phyloP scores from a whole-genome alignment of 1,284 basidiomycete species.

The Agaricales sp. region DNA sequence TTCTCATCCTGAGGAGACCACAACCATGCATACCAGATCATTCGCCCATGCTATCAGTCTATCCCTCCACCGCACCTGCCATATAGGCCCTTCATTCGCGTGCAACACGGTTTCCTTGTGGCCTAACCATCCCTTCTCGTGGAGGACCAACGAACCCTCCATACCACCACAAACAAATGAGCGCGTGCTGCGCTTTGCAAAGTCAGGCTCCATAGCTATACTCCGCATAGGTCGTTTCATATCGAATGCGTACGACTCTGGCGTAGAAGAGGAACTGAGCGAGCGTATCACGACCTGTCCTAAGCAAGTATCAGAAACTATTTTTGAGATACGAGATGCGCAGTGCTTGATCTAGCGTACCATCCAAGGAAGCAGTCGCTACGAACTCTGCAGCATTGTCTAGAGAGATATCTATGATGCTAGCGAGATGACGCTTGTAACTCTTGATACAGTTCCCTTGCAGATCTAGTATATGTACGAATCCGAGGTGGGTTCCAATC shows the following conservation, averaged over 20 bases:
- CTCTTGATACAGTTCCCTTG: conserved; percentile 81
- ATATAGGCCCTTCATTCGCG: conserved; percentile 89
- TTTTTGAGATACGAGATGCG: conserved; percentile 5
- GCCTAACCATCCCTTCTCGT: conserved; percentile 96
- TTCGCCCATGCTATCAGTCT: conserved; percentile 95
- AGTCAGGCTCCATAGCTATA: conserved; percentile 86
- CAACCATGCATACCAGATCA: conserved; percentile 53
- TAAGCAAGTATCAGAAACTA: conserved; percentile 20
- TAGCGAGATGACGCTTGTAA: conserved; percentile 88
- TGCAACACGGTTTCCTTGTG: conserved; percentile 87
- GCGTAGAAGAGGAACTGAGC: conserved; percentile 61
- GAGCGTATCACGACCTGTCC: conserved; percentile 90
- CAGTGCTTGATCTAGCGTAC: conserved; percentile 31
- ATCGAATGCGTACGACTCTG: conserved; percentile 87
- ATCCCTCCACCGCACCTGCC: conserved; percentile 83
- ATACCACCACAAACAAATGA: conserved; percentile 91
- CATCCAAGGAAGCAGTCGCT: conserved; percentile 90
- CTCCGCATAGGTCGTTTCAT: conserved; percentile 90
- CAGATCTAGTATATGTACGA: conserved; percentile 81
- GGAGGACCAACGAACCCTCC: conserved; percentile 76
- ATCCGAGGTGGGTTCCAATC: conserved; percentile 86
- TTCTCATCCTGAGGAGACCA: background rate
- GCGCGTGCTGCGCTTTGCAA: conserved; percentile 73
- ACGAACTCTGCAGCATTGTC: conserved; percentile 86
- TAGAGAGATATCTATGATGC: conserved; percentile 78